Evolutionary conservation across 192 early-diverging fungal genomes (phyloP).

Genomic region (Gryganskiella cystojenkinii): DNA sequence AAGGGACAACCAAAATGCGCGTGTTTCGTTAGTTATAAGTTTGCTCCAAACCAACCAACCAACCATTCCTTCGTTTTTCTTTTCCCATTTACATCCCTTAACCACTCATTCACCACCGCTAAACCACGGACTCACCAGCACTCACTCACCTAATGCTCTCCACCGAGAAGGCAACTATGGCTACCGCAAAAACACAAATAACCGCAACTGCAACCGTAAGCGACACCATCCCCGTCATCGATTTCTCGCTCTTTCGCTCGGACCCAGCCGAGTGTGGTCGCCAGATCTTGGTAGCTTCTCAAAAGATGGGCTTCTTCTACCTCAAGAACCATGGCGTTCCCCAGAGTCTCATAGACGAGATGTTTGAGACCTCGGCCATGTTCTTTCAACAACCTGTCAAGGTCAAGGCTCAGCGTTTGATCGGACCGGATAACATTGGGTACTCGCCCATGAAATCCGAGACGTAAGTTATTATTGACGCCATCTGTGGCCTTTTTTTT

Average conservation of each 20-base stretch:
- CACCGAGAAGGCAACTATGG: too few relatives aligned
- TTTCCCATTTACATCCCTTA: too few relatives aligned
- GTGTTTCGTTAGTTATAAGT: too few relatives aligned
- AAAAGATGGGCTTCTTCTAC: slow-evolving; percentile 69
- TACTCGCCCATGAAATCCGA: slow-evolving; percentile 65
- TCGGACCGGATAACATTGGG: slow-evolving; percentile 60
- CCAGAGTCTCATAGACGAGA: slow-evolving; percentile 54
- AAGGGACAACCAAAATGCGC: too few relatives aligned
- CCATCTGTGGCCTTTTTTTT: neutral
- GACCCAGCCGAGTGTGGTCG: slow-evolving; percentile 56
- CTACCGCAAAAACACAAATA: too few relatives aligned
- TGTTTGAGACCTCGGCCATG: slow-evolving; percentile 62
- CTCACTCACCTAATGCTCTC: too few relatives aligned
- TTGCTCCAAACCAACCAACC: too few relatives aligned
- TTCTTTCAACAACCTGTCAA: slow-evolving; percentile 65
- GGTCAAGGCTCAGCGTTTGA: slow-evolving; percentile 54
- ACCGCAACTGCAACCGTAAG: neutral
- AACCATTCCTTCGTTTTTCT: too few relatives aligned
- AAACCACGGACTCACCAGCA: too few relatives aligned
- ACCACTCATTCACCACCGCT: too few relatives aligned
- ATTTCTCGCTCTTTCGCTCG: slow-evolving; percentile 63
- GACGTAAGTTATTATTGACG: slow-evolving; percentile 47
- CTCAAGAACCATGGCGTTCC: slow-evolving; percentile 70
- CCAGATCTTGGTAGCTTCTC: slow-evolving; percentile 60
- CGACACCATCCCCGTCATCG: slow-evolving; percentile 67